Evolutionary conservation across 2,329 filamentous ascomycete species (phyloP), one percentile per base, ranked within the genome.

Genomic region (Xylaria sp.): DNA sequence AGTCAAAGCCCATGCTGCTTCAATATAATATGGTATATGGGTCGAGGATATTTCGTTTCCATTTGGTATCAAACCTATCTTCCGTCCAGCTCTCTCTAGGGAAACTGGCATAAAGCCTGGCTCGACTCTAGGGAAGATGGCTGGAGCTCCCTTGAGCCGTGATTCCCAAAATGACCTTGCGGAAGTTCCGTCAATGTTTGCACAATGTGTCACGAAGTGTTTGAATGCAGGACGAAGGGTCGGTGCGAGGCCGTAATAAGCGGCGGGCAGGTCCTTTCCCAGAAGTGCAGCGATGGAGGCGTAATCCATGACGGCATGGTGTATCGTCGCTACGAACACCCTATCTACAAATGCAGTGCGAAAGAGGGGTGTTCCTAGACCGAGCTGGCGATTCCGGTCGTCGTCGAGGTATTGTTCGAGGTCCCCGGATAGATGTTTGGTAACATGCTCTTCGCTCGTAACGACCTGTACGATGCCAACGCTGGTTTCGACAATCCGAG

Each of bases 1-100:
- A 15, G 65, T 67, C 40, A 67, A 29, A 27, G 57, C 65, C 65
- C 65, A 67, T 13, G 65, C 65, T 15, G 48, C 41, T 25, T 67
- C 62, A 5, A 62, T 51, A 25, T 55, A 67, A 3, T 54, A 63
- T 2, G 65, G 57, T 7, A 65, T 11, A 17, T 54, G 63, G 4
- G 19, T 37, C 19, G 17, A 43, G 19, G 49, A 43, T 21, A 63
- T 51, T 23, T n/a, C 13, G 6, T 52, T 27, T 1, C 44, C 43
- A n/a, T 48, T 23, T 7, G 10, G 38, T 4, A 37, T 51, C 19
- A 58, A 17, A 27, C 11, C 21, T 41, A 62, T 58, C 10, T 55
- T 54, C n/a, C 27, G 23, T 35, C 38, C 38, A 19, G 37, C 29
- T 46, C 31, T 55, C 15, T 48, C 23, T 29, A 23, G 25, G 27